Conservation (phyloP, 1,284 basidiomycete species). For the Melampsora abietis-canadensis region DNA sequence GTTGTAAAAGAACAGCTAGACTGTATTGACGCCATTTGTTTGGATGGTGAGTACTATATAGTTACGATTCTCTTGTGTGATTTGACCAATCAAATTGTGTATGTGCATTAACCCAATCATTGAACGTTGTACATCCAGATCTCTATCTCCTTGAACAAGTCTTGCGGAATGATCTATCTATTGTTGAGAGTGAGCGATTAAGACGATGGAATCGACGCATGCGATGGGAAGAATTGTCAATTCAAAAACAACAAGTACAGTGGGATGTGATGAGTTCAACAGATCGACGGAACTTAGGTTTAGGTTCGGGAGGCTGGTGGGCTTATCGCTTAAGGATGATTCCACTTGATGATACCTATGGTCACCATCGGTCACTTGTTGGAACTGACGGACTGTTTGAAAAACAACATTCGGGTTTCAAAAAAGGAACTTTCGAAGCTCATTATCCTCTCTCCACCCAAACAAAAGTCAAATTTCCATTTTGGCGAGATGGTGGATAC, state of each 20-base stretch:
- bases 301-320: conserved; percentile 32
- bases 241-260: neutral
- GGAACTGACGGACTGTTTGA: conserved; percentile 17
- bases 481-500: conserved; percentile 33
- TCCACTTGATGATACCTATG: conserved; percentile 19
- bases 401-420: neutral
- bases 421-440: conserved; percentile 25
- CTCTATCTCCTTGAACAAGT: conserved; percentile 36
- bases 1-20: conserved; percentile 8
- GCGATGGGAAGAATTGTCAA: conserved; percentile 16
- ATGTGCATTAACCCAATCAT: too few species aligned
- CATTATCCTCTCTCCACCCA: conserved; percentile 31
- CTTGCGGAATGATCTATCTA: conserved; percentile 18
- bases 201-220: conserved; percentile 35
- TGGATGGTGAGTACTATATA: conserved; percentile 18
- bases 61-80: too few species aligned
- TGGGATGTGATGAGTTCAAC: conserved; percentile 11
- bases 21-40: conserved; percentile 18
- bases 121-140: conserved; percentile 11
- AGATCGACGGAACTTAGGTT: conserved; percentile 13
- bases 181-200: conserved; percentile 27
- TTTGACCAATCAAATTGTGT: too few species aligned
- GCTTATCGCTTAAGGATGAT: conserved; percentile 13
- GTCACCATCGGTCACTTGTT: conserved; percentile 23
- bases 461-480: conserved; percentile 13